These are phyloP conservation scores for Nakazawaea molendinolei DNA, from an alignment of 805 yeast genomes.

Conservation along the genomic window DNA sequence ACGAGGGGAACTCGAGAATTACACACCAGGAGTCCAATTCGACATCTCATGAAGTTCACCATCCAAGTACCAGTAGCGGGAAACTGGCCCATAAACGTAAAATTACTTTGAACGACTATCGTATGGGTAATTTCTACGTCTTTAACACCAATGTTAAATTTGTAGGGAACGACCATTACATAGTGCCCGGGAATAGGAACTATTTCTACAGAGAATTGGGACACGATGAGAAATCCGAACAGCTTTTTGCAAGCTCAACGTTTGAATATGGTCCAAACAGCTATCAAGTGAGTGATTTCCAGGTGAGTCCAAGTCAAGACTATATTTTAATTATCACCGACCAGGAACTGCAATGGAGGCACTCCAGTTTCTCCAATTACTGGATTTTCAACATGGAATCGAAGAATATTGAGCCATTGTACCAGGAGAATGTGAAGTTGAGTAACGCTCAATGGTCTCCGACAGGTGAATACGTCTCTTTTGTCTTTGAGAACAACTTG, in stretches of 20 bases:
- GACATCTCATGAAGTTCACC: conserved; percentile 10
- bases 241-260: conserved; percentile 23
- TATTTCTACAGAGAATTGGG: conserved; percentile 21
- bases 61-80: neutral
- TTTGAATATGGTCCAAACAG: conserved; percentile 36
- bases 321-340: conserved; percentile 54
- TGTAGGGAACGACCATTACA: conserved; percentile 19
- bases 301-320: conserved; percentile 37
- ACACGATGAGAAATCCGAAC: conserved; percentile 21
- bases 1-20: no score
- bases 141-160: conserved; percentile 19
- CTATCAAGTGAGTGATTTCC: conserved; percentile 32
- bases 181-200: conserved; percentile 14
- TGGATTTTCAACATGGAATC: conserved; percentile 52
- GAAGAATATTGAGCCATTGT: conserved; percentile 23
- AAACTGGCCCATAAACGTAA: conserved; percentile 11
- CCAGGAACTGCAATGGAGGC: conserved; percentile 50
- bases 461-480: conserved; percentile 45
- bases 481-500: conserved; percentile 49
- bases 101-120: conserved; percentile 21
- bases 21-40: no score
- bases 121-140: conserved; percentile 24
- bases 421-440: conserved; percentile 17
- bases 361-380: conserved; percentile 55
- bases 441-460: conserved; percentile 65